phyloP scores from a whole-genome alignment of 495 filamentous ascomycete genomes.

The Podospora tetraspora region DNA sequence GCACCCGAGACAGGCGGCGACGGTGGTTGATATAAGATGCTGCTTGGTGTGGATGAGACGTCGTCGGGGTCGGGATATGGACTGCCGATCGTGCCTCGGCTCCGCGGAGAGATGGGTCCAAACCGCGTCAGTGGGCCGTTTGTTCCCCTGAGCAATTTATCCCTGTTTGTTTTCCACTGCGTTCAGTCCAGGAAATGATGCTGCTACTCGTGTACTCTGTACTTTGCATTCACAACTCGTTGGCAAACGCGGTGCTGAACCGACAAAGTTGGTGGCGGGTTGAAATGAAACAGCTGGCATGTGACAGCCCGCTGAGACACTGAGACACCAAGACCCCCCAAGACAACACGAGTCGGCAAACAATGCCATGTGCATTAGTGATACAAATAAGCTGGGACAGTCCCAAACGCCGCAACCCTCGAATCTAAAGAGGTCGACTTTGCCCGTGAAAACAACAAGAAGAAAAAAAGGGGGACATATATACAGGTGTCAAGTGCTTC shows the following conservation, averaged over 20 bases:
- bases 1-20: not conserved
- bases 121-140: not conserved
- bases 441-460: not conserved
- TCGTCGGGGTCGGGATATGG: not conserved
- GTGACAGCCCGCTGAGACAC: not conserved
- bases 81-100: not conserved
- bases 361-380: not conserved
- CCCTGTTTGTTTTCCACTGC: not conserved
- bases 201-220: not conserved
- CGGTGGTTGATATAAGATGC: not conserved
- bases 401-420: not conserved
- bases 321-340: not conserved
- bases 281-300: not conserved
- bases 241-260: not conserved
- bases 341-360: not conserved
- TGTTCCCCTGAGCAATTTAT: not conserved
- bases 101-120: not conserved
- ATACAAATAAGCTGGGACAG: not conserved
- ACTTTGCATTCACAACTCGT: not conserved
- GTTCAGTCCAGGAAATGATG: not conserved
- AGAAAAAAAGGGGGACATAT: not conserved
- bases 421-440: not conserved
- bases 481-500: not conserved
- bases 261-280: not conserved
- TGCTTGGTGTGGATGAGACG: not conserved